Percentiles rank a stretch among this genome's conserved stretches.
phyloP scores from a whole-genome alignment of 1,139 yeast species.

The Lodderomyces theae region DNA sequence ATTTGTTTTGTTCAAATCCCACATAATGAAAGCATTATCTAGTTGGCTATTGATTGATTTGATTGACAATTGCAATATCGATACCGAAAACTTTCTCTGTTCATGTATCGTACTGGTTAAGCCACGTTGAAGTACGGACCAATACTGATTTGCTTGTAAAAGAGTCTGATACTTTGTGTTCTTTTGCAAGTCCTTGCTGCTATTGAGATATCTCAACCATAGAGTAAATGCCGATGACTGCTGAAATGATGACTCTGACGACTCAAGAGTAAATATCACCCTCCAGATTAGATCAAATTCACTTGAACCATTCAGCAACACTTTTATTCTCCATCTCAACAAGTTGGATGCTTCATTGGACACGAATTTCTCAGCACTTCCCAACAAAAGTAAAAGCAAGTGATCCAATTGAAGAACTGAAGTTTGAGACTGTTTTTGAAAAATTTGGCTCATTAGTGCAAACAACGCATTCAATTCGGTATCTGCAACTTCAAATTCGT shows the following conservation, averaged over 20 bases:
- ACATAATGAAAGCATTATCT: slow-evolving; percentile 41
- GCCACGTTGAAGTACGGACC: slow-evolving; percentile 59
- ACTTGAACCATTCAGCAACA: slow-evolving; percentile 23
- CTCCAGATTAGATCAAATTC: slow-evolving; percentile 41
- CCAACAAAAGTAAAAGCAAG: slow-evolving; percentile 30
- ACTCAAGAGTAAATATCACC: slow-evolving; percentile 35
- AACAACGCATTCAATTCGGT: slow-evolving; percentile 11
- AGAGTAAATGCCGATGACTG: slow-evolving; percentile 42
- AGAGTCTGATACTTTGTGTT: slow-evolving; percentile 30
- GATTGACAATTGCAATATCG: slow-evolving; percentile 63
- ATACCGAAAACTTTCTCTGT: slow-evolving; percentile 66
- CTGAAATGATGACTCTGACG: slow-evolving; percentile 20
- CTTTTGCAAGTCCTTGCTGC: slow-evolving; percentile 15
- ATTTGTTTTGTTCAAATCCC: slow-evolving; percentile 36
- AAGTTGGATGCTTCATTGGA: slow-evolving; percentile 34
- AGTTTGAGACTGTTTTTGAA: slow-evolving; percentile 5
- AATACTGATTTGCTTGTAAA: slow-evolving; percentile 45
- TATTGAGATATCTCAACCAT: slow-evolving; percentile 53
- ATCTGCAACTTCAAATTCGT: not conserved
- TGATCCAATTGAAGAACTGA: slow-evolving; percentile 18
- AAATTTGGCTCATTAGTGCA: slow-evolving; percentile 19
- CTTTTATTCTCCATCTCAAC: slow-evolving; percentile 48
- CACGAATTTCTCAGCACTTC: slow-evolving; percentile 30
- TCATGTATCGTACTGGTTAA: slow-evolving; percentile 61
- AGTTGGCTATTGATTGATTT: slow-evolving; percentile 42